A percentile compares a stretch with the other conserved stretches of the same genome.
These are phyloP conservation scores for Suhomyces guaymorum DNA, from an alignment of 1,139 yeast genomes.

Conservation along the genomic window DNA sequence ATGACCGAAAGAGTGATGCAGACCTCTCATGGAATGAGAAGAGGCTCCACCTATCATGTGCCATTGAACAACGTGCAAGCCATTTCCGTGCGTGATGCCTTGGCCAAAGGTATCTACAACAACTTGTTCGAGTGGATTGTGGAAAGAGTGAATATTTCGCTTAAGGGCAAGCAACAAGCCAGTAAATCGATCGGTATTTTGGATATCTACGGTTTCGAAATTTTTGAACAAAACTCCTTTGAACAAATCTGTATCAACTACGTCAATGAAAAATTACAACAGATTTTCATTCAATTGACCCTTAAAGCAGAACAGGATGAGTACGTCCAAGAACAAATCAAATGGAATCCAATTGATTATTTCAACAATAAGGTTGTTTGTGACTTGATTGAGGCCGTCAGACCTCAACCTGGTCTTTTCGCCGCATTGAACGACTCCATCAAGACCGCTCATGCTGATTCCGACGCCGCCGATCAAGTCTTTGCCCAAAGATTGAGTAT, in stretches of 20 bases:
- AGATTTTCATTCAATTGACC: conserved; percentile 92
- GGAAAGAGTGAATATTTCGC: conserved; percentile 81
- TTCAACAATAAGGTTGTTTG: conserved; percentile 97
- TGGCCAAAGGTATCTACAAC: conserved; percentile 92
- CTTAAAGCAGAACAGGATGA: conserved; percentile 97
- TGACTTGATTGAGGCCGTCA: conserved; percentile 88
- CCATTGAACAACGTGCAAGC: conserved; percentile 94
- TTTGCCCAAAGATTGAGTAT: conserved; percentile 89
- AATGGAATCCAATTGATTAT: conserved; percentile 97
- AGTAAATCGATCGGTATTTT: conserved; percentile 84
- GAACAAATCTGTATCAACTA: conserved; percentile 97
- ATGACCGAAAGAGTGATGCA: conserved; percentile 82
- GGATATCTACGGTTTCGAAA: conserved; percentile 98
- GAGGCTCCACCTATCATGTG: conserved; percentile 93
- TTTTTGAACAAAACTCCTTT: conserved; percentile 93
- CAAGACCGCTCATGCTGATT: conserved; percentile 98
- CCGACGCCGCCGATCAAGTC: conserved; percentile 94
- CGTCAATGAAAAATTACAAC: conserved; percentile 96
- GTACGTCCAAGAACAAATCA: conserved; percentile 89
- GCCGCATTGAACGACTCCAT: conserved; percentile 96
- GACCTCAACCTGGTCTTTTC: conserved; percentile 93
- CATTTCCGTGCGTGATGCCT: conserved; percentile 88
- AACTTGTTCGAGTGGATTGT: conserved; percentile 97
- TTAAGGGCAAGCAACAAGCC: conserved; percentile 41
- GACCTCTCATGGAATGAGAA: conserved; percentile 81